Evolutionary conservation across 495 filamentous ascomycete genomes (phyloP), one percentile per base, ranked within the genome.

Genomic region (Sphaerosporella brunnea): DNA sequence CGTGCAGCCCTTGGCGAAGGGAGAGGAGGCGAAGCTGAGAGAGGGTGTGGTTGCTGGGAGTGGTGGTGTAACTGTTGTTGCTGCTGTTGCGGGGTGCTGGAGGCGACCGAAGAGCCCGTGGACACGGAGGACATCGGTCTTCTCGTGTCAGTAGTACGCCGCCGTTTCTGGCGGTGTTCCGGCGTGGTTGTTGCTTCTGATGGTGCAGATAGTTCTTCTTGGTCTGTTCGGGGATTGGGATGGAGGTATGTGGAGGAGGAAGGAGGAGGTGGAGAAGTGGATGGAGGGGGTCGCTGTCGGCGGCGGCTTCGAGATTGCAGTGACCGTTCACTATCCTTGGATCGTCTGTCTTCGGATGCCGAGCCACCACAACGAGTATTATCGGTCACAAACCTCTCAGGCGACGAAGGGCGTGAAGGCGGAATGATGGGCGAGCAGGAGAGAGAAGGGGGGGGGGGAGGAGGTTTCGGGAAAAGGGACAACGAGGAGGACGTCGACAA

Each of bases 61-160:
- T 15, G 37, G 48, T 26, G 49, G 16, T 21, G 45, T 36, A 32
- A 52, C 32, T 25, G 54, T 21, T 25, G 28, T 16, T 23, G 37
- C 49, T 43, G 53, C 41, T 46, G 50, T 36, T 44, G 56, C 21
- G 9, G 43, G 21, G 46, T 45, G 35, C 40, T 53, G 41, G 56
- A 58, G 32, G 44, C 56, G 43, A 48, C 44, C 41, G 56, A 58
- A 25, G 56, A 51, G 11, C 47, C 41, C n/a, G n/a, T n/a, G 24
- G 56, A 51, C 36, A 47, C 54, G 39, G 51, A 40, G 49, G 56
- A 58, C 56, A 59, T 59, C 46, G 43, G 49, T 51, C 52, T 48
- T 54, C 48, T 39, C 21, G 43, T 39, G 20, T 32, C 37, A 48
- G 47, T 24, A 47, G 55, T 51, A 44, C 43, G 25, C 28, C 43